A percentile compares a stretch with the other conserved stretches of the same genome.
Conservation (phyloP, 106 monocot genomes). For the Ottelia alismoides region DNA sequence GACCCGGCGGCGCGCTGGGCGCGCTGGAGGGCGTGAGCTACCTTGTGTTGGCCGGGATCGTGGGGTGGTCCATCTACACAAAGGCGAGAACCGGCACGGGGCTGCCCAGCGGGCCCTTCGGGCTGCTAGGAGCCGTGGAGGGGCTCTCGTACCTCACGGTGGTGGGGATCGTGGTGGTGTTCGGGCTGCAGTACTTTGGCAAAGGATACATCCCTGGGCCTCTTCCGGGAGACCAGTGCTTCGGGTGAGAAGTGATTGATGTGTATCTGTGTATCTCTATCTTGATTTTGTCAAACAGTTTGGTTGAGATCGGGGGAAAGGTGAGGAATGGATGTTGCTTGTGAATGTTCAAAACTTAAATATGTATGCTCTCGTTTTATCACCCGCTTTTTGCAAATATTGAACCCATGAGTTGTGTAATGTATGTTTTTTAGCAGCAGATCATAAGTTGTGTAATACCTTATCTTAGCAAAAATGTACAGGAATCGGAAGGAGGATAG, state of each 20-base stretch:
- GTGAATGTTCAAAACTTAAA: too few relatives aligned
- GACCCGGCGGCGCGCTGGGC: constrained; percentile 49
- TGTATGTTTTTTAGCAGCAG: too few relatives aligned
- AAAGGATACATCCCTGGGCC: constrained; percentile 69
- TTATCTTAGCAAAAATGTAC: too few relatives aligned
- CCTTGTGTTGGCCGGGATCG: constrained; percentile 53
- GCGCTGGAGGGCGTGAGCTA: constrained; percentile 86
- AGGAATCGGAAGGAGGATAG: too few relatives aligned
- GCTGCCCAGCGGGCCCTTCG: constrained; percentile 60
- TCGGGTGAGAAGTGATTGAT: constrained; percentile 33
- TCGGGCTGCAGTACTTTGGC: constrained; percentile 64
- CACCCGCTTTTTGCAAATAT: too few relatives aligned
- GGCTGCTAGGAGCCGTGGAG: constrained; percentile 79
- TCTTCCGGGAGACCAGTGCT: constrained; percentile 76
- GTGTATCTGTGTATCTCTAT: too few relatives aligned
- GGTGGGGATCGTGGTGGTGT: constrained; percentile 50
- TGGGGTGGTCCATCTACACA: constrained; percentile 68
- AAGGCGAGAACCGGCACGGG: constrained; percentile 69
- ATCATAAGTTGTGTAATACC: too few relatives aligned
- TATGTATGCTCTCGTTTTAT: too few relatives aligned
- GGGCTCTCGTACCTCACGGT: constrained; percentile 58
- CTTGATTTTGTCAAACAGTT: too few relatives aligned
- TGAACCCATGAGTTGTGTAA: too few relatives aligned
- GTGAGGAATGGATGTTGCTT: too few relatives aligned
- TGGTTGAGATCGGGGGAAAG: too few relatives aligned